Conservation (phyloP, 164 flowering plant species). For the Amborella trichopoda region DNA sequence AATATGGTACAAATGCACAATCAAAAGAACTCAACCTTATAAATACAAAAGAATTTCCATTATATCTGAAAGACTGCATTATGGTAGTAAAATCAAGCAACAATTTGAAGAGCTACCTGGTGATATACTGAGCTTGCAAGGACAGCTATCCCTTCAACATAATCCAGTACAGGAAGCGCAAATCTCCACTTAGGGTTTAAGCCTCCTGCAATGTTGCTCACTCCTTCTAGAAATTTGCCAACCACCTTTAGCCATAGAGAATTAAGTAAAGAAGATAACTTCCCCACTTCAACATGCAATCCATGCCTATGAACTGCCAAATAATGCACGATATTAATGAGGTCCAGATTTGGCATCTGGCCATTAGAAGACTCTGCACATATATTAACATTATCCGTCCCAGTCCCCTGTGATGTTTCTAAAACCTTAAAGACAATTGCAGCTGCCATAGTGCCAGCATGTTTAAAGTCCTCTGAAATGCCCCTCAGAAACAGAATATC, state of each 20-base stretch:
- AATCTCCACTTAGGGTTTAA: constrained; percentile 74
- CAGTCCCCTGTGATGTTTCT: constrained; percentile 21
- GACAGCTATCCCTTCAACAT: constrained; percentile 70
- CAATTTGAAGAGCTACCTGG: constrained; percentile 76
- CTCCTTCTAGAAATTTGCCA: constrained; percentile 42
- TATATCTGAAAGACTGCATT: too few species aligned
- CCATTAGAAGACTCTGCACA: constrained; percentile 98
- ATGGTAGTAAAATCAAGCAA: neutral
- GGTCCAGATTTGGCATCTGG: constrained; percentile 98
- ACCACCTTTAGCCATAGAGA: constrained; percentile 42
- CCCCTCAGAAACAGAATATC: too few species aligned
- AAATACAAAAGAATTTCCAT: too few species aligned
- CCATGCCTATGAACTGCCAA: constrained; percentile 90
- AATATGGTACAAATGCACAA: constrained; percentile 1
- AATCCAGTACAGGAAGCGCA: constrained; percentile 62
- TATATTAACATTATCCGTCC: constrained; percentile 54
- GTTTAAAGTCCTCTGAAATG: constrained; percentile 44
- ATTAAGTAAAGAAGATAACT: constrained; percentile 33
- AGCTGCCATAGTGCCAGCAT: constrained; percentile 98
- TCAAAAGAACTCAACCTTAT: too few species aligned
- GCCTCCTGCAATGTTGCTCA: constrained; percentile 47
- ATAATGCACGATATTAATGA: constrained; percentile 75
- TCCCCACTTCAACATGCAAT: constrained; percentile 59
- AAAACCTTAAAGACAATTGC: constrained; percentile 77
- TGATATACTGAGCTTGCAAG: constrained; percentile 73